phyloP scores from a whole-genome alignment of 2,329 filamentous ascomycete species.

The Fusarium bactridioides region DNA sequence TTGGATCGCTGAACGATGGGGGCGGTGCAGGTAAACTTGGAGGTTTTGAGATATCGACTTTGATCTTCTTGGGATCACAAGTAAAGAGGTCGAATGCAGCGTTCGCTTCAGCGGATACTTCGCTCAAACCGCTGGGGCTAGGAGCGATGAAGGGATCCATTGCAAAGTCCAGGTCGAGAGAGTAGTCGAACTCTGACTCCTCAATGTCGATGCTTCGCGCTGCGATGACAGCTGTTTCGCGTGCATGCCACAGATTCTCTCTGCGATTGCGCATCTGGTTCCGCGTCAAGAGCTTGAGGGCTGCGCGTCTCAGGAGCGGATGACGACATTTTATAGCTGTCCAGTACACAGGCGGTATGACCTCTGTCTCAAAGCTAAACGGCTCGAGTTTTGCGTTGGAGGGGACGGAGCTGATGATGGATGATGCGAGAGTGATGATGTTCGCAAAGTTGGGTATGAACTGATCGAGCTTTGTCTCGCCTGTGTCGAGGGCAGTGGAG shows the following conservation, averaged over 20 bases:
- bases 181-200: conserved; percentile 31
- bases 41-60: conserved; percentile 8
- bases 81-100: background rate
- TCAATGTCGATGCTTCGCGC: conserved; percentile 49
- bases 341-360: conserved; percentile 54
- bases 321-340: conserved; percentile 52
- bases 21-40: conserved; percentile 12
- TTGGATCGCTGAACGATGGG: conserved; percentile 28
- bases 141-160: background rate
- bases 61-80: conserved; percentile 4
- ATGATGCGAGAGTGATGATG: conserved; percentile 48
- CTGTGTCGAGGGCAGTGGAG: conserved; percentile 40
- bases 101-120: background rate
- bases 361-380: conserved; percentile 54
- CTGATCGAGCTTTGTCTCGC: conserved; percentile 48
- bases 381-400: conserved; percentile 20
- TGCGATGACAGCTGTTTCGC: conserved; percentile 45
- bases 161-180: background rate
- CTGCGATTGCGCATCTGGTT: conserved; percentile 44
- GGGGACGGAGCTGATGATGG: conserved; percentile 36
- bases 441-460: conserved; percentile 47
- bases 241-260: conserved; percentile 52
- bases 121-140: background rate
- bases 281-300: conserved; percentile 47
- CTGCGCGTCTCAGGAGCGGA: conserved; percentile 50